These are phyloP conservation scores for Candida anutae DNA, from an alignment of 1,139 yeast species.

Conservation along the genomic window DNA sequence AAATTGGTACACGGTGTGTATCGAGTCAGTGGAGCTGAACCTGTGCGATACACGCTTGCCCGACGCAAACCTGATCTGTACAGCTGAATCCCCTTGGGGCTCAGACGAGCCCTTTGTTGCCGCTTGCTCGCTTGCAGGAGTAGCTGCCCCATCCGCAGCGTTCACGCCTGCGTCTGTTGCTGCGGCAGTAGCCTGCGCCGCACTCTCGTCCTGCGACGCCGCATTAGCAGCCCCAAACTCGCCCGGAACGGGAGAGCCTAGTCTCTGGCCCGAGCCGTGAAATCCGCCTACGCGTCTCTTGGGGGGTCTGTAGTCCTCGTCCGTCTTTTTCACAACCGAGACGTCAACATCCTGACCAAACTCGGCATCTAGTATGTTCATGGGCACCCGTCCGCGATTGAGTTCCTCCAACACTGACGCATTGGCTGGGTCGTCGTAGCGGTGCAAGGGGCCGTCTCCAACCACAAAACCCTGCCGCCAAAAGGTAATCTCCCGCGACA, in stretches of 20 bases:
- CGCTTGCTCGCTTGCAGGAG: conserved; percentile 2
- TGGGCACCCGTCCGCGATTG: conserved; percentile 90
- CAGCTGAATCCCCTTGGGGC: conserved; percentile 58
- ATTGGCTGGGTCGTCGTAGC: conserved; percentile 89
- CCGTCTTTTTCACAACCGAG: conserved; percentile 69
- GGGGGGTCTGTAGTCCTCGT: conserved; percentile 75
- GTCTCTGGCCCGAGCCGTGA: conserved; percentile 74
- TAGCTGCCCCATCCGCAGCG: no score
- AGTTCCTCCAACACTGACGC: conserved; percentile 69
- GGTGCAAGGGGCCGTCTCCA: conserved; percentile 77
- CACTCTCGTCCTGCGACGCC: conserved; percentile 8
- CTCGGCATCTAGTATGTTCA: conserved; percentile 70
- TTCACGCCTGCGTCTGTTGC: conserved; percentile 4
- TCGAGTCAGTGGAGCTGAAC: conserved; percentile 59
- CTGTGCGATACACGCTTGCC: conserved; percentile 65
- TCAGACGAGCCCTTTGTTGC: conserved; percentile 11
- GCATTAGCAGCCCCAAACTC: conserved; percentile 22
- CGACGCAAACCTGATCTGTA: conserved; percentile 80
- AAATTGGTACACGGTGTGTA: conserved; percentile 62
- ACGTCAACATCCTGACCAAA: conserved; percentile 97
- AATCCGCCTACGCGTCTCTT: conserved; percentile 65
- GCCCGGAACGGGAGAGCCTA: conserved; percentile 87
- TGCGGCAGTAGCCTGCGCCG: conserved; percentile 6
- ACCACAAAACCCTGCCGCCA: conserved; percentile 97
- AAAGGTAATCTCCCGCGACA: conserved; percentile 72